Evolutionary conservation across 2,329 filamentous ascomycete species (phyloP).

Genomic region (Proliferodiscus dingleyae): DNA sequence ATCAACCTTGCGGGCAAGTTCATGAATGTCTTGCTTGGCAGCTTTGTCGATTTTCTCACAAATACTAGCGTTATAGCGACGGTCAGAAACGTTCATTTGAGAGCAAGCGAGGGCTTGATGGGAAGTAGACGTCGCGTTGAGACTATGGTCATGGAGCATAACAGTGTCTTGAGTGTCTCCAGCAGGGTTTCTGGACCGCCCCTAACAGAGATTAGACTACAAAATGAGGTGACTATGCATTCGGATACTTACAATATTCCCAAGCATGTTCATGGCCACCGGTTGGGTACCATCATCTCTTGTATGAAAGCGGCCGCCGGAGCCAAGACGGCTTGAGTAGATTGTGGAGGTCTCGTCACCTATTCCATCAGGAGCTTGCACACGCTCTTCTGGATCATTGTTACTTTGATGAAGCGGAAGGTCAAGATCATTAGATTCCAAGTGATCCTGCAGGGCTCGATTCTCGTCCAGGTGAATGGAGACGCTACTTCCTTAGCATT

Average conservation of each 20-base stretch:
- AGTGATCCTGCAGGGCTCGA: not conserved
- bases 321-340: not conserved
- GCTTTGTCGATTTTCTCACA: not conserved
- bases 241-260: slow-evolving; percentile 6
- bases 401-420: no score
- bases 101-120: not conserved
- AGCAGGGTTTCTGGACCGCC: slow-evolving; percentile 7
- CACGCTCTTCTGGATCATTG: not conserved
- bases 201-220: slow-evolving; percentile 3
- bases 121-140: not conserved
- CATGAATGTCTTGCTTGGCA: not conserved
- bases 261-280: not conserved
- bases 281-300: slow-evolving; percentile 6
- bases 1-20: not conserved
- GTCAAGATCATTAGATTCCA: no score
- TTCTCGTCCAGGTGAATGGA: not conserved
- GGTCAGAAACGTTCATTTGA: not conserved
- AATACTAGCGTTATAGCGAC: not conserved
- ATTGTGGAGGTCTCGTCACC: not conserved
- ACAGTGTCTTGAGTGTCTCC: slow-evolving; percentile 17
- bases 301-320: not conserved
- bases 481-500: not conserved
- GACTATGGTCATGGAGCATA: not conserved
- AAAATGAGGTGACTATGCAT: not conserved
- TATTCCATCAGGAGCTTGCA: not conserved